Conservation (phyloP, 495 filamentous ascomycete genomes). For the Emericellopsis terricola region DNA sequence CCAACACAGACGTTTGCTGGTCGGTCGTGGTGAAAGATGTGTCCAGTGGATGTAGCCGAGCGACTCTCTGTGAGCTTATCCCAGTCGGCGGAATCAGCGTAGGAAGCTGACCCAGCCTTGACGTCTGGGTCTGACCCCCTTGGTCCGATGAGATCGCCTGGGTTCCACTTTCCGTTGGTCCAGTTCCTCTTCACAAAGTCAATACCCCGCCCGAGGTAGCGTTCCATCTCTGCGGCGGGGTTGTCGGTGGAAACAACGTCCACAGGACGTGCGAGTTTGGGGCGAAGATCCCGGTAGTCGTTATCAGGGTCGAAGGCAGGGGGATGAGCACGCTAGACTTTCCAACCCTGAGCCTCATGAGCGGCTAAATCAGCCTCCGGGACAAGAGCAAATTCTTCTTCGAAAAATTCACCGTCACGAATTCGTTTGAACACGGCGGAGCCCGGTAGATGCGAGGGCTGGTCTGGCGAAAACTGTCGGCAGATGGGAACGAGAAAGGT, state of each 20-base stretch:
- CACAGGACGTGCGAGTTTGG: background rate
- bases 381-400: background rate
- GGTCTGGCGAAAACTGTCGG: too few species aligned
- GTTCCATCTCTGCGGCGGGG: background rate
- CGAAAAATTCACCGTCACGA: too few species aligned
- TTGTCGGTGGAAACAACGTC: background rate
- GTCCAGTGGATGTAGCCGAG: background rate
- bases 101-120: background rate
- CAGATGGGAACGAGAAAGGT: too few species aligned
- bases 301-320: background rate
- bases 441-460: too few species aligned
- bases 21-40: background rate
- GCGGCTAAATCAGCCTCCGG: background rate
- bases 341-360: background rate
- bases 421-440: too few species aligned
- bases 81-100: background rate
- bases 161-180: background rate
- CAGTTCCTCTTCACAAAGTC: background rate
- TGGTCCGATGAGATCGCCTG: background rate
- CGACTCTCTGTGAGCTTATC: background rate
- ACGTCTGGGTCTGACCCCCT: background rate
- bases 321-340: background rate
- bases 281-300: background rate
- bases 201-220: background rate
- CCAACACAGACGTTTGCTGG: background rate